These are phyloP conservation scores for Coelastrella sp. DNA, from an alignment of 139 green algal genomes.

Conservation along the genomic window DNA sequence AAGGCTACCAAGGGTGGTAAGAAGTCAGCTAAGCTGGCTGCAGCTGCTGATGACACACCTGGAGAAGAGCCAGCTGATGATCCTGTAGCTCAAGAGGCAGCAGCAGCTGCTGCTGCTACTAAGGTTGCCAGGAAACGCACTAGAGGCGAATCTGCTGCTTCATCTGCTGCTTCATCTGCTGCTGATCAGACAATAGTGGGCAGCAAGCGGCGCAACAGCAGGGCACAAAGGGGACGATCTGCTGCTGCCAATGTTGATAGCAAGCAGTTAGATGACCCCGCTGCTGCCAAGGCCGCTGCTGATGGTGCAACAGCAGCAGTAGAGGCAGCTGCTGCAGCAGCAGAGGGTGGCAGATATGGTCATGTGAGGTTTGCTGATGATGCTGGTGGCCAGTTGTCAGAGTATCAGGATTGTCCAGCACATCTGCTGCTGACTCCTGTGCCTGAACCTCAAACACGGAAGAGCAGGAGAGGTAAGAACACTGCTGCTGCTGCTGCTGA, in stretches of 20 bases:
- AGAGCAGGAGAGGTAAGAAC: background rate
- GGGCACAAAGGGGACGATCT: background rate
- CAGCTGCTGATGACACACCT: background rate
- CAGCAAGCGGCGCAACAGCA: background rate
- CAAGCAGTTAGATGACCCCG: background rate
- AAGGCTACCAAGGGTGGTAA: no score
- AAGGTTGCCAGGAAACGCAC: background rate
- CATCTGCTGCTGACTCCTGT: conserved; percentile 22
- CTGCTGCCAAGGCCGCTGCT: background rate
- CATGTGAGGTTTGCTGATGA: conserved; percentile 44
- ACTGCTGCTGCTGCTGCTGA: conserved; percentile 13
- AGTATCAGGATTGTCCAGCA: conserved; percentile 9
- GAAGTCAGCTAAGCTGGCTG: no score
- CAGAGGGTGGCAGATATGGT: background rate
- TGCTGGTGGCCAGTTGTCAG: background rate
- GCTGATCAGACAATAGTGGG: background rate
- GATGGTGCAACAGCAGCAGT: background rate
- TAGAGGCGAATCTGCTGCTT: background rate
- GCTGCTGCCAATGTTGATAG: background rate
- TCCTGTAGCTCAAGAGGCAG: background rate
- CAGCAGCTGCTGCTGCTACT: background rate
- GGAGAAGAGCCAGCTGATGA: background rate
- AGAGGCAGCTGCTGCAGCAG: background rate
- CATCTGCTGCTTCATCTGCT: conserved; percentile 2
- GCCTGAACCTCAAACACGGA: background rate